Percentiles rank a stretch among this genome's conserved stretches.
phyloP scores from a whole-genome alignment of 1,284 basidiomycete species.

The Ustilago xerochloae region DNA sequence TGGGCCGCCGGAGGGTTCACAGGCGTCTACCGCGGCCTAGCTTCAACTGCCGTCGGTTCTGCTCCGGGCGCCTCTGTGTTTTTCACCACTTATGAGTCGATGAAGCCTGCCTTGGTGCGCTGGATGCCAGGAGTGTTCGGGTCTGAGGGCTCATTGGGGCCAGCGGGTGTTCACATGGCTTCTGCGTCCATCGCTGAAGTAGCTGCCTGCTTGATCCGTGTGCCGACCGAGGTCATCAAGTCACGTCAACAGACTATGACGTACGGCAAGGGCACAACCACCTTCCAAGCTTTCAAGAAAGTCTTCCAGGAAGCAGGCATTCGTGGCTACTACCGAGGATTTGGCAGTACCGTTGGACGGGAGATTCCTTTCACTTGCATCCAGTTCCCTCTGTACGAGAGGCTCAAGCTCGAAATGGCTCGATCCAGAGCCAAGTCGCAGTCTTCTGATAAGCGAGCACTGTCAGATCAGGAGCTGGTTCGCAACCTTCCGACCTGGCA shows the following conservation, averaged over 20 bases:
- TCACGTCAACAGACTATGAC: conserved; percentile 81
- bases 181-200: conserved; percentile 68
- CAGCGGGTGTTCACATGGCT: conserved; percentile 68
- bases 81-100: conserved; percentile 91
- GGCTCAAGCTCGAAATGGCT: conserved; percentile 74
- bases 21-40: conserved; percentile 92
- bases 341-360: conserved; percentile 80
- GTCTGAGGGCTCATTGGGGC: conserved; percentile 31
- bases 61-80: conserved; percentile 96
- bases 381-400: conserved; percentile 96
- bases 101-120: conserved; percentile 75
- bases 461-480: conserved; percentile 42
- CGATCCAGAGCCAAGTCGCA: conserved; percentile 22
- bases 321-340: conserved; percentile 81
- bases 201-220: conserved; percentile 88
- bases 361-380: conserved; percentile 98
- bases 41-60: conserved; percentile 93
- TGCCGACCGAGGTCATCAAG: conserved; percentile 94
- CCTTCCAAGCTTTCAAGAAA: conserved; percentile 70
- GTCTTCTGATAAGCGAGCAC: not conserved
- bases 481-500: conserved; percentile 77
- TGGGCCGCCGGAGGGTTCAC: conserved; percentile 85
- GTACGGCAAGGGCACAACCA: conserved; percentile 74
- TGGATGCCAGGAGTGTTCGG: conserved; percentile 32
- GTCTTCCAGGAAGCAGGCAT: conserved; percentile 75